Evolutionary conservation across 352 stramenopile species (phyloP).

Genomic region (Phytophthora fragariae): DNA sequence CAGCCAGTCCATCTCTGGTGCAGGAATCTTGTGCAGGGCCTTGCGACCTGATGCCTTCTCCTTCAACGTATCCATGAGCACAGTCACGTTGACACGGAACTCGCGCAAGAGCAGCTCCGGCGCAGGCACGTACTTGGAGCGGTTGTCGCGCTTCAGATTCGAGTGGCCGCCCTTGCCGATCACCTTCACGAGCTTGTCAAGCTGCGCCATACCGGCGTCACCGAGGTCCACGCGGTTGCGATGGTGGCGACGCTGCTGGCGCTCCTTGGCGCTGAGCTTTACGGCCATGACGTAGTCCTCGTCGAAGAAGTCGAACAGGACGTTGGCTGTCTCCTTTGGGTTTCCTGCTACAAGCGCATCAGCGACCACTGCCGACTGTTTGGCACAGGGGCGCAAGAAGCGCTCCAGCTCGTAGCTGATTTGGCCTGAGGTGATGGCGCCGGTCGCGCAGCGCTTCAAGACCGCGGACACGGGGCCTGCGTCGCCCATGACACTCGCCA

Average conservation of each 20-base stretch:
- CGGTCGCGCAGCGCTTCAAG: conserved; percentile 33
- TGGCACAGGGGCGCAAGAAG: conserved; percentile 58
- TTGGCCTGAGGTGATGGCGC: conserved; percentile 27
- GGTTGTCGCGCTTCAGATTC: conserved; percentile 72
- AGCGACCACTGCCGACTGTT: conserved; percentile 44
- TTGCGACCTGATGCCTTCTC: conserved; percentile 77
- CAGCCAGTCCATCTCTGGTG: conserved; percentile 69
- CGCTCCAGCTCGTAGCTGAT: conserved; percentile 46
- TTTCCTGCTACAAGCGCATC: conserved; percentile 44
- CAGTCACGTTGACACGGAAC: conserved; percentile 70
- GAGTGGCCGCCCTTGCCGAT: conserved; percentile 72
- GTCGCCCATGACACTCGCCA: conserved; percentile 37
- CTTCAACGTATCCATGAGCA: conserved; percentile 73
- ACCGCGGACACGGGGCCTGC: conserved; percentile 25
- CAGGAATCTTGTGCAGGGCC: conserved; percentile 71
- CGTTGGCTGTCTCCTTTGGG: conserved; percentile 38
- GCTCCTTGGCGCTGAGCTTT: conserved; percentile 67
- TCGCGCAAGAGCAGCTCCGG: conserved; percentile 75
- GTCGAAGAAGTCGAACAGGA: conserved; percentile 74
- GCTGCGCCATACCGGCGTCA: conserved; percentile 73
- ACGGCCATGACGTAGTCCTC: conserved; percentile 69
- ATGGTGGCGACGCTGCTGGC: conserved; percentile 56
- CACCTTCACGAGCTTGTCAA: conserved; percentile 75
- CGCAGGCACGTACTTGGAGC: conserved; percentile 77
- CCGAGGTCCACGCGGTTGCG: conserved; percentile 79